These are phyloP conservation scores for Aschersonia sp. DNA, from an alignment of 2,329 filamentous ascomycete genomes.

Conservation along the genomic window DNA sequence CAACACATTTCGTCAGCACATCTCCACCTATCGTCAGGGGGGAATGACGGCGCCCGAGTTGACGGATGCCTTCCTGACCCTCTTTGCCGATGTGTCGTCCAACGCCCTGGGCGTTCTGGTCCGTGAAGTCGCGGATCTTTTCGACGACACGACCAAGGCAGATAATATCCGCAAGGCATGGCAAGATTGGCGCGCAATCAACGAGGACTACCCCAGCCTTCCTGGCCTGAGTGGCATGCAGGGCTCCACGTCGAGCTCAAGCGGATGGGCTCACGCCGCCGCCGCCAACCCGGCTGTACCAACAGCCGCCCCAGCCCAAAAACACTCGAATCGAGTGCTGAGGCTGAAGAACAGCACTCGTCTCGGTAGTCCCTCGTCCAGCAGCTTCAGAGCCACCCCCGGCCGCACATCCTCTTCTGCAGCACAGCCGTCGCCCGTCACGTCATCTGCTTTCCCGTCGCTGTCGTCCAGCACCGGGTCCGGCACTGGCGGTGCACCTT, in stretches of 20 bases:
- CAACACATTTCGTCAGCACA: slow-evolving; percentile 58
- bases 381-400: not conserved
- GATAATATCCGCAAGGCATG: slow-evolving; percentile 67
- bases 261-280: slow-evolving; percentile 46
- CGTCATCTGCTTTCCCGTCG: slow-evolving; percentile 28
- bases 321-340: slow-evolving; percentile 38
- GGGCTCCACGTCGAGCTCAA: slow-evolving; percentile 40
- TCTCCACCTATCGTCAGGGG: slow-evolving; percentile 64
- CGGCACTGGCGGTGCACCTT: slow-evolving; percentile 2
- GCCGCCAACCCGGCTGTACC: slow-evolving; percentile 36
- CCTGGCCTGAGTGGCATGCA: slow-evolving; percentile 60
- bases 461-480: slow-evolving; percentile 17
- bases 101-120: slow-evolving; percentile 76
- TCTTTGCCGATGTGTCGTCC: slow-evolving; percentile 67
- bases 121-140: slow-evolving; percentile 83
- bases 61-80: slow-evolving; percentile 73
- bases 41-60: slow-evolving; percentile 59
- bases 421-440: not conserved
- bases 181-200: slow-evolving; percentile 92
- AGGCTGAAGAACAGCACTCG: slow-evolving; percentile 45
- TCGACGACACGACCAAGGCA: slow-evolving; percentile 66
- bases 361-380: slow-evolving; percentile 20
- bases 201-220: slow-evolving; percentile 85
- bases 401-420: not conserved
- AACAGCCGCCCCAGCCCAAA: slow-evolving; percentile 25